A percentile compares a stretch with the other conserved stretches of the same genome.
Conservation (phyloP, 2,329 filamentous ascomycete species). For the Colletotrichum falcatum region DNA sequence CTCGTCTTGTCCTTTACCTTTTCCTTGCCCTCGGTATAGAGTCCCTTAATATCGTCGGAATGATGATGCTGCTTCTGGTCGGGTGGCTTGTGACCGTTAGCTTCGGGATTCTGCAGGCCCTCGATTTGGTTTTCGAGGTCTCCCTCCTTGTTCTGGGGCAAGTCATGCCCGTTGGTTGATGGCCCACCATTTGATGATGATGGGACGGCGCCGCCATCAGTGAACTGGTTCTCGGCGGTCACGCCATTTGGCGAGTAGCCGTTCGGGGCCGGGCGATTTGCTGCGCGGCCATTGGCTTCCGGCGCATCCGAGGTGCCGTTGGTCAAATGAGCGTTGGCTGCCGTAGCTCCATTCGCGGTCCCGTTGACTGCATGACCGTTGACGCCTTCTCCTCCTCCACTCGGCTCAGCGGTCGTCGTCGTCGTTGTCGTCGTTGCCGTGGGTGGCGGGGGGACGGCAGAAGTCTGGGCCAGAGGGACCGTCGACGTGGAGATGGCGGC, state of each 20-base stretch:
- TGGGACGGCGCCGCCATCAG: constrained; percentile 21
- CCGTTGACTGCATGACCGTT: constrained; percentile 1
- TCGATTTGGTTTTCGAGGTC: constrained; percentile 35
- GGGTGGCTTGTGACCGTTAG: constrained; percentile 37
- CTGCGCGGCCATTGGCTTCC: constrained; percentile 12
- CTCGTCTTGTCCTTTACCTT: constrained; percentile 56
- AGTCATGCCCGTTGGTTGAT: constrained; percentile 24
- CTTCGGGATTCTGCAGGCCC: constrained; percentile 35
- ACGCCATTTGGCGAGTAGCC: constrained; percentile 5
- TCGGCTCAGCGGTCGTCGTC: constrained; percentile 2
- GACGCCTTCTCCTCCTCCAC: background rate
- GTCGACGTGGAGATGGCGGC: constrained; percentile 25
- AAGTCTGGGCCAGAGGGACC: background rate
- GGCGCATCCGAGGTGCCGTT: constrained; percentile 13
- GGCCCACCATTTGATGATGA: constrained; percentile 39
- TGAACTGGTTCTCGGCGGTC: background rate
- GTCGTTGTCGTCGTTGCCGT: background rate
- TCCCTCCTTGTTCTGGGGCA: constrained; percentile 15
- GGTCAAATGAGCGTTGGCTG: constrained; percentile 7
- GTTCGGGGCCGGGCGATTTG: constrained; percentile 8
- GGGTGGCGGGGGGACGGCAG: background rate
- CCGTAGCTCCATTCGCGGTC: background rate
- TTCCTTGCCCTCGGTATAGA: constrained; percentile 52
- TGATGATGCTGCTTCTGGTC: constrained; percentile 41
- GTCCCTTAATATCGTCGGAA: constrained; percentile 48